phyloP scores from a whole-genome alignment of 148 eudicot species.

The Rhododendron molle region DNA sequence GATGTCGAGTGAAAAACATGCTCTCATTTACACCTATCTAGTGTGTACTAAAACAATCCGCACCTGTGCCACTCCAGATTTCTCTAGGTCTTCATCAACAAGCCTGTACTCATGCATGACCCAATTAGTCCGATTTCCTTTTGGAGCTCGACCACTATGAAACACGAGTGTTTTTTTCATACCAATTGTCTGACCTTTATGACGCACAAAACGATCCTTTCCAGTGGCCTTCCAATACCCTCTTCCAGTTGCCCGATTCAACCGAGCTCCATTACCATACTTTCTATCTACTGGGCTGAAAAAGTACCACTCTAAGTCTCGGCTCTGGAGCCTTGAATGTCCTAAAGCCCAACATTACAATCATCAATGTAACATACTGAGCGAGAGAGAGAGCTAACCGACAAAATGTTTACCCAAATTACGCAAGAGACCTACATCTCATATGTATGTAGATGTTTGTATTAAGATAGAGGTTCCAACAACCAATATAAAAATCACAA shows the following conservation, averaged over 20 bases:
- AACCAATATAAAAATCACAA: neutral
- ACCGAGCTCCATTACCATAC: conserved; percentile 33
- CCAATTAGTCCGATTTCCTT: conserved; percentile 38
- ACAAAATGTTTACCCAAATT: neutral
- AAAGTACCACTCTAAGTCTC: conserved; percentile 37
- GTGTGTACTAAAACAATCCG: conserved; percentile 5
- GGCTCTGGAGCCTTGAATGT: conserved; percentile 27
- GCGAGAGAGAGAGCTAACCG: neutral
- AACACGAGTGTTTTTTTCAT: conserved; percentile 39
- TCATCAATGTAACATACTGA: neutral
- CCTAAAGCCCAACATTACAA: neutral
- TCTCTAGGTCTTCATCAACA: conserved; percentile 26
- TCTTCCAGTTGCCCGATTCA: conserved; percentile 33
- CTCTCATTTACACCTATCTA: neutral
- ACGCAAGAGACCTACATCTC: neutral
- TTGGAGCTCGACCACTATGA: conserved; percentile 35
- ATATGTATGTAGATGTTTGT: neutral
- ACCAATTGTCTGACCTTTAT: conserved; percentile 28
- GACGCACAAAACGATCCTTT: conserved; percentile 29
- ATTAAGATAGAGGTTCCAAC: neutral
- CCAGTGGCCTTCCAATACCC: conserved; percentile 49
- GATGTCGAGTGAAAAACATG: neutral
- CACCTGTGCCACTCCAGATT: conserved; percentile 26
- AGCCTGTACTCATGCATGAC: conserved; percentile 44
- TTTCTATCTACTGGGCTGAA: conserved; percentile 38